These are phyloP conservation scores for Fraxinus nigra DNA, from an alignment of 305 asterid species.

Conservation along the genomic window DNA sequence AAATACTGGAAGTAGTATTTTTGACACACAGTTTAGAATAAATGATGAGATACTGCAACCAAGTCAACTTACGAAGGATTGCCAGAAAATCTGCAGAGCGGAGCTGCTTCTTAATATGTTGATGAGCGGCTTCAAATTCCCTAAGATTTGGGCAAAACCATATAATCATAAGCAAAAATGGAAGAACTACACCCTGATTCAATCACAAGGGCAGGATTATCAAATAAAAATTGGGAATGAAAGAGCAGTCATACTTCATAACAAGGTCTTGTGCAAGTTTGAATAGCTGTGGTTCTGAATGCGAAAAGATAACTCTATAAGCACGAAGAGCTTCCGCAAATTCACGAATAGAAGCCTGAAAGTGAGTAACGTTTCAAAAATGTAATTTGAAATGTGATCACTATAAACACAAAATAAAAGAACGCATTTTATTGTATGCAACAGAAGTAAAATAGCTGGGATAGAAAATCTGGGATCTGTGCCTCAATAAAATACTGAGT, in stretches of 20 bases:
- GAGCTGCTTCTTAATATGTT: slow-evolving; percentile 56
- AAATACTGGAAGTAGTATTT: slow-evolving; percentile 8
- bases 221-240: slow-evolving; percentile 19
- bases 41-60: slow-evolving; percentile 16
- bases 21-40: neutral
- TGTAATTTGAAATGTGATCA: neutral
- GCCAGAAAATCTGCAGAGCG: slow-evolving; percentile 59
- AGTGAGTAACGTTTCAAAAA: neutral
- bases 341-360: slow-evolving; percentile 83
- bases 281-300: slow-evolving; percentile 83
- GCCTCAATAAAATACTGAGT: neutral
- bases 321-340: slow-evolving; percentile 93
- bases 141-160: slow-evolving; percentile 37
- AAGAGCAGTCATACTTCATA: slow-evolving; percentile 50
- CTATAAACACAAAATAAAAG: neutral
- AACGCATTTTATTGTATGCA: neutral
- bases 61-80: slow-evolving; percentile 65
- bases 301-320: slow-evolving; percentile 77
- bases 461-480: neutral
- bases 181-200: slow-evolving; percentile 12
- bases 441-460: neutral
- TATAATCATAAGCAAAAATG: slow-evolving; percentile 12
- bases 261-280: slow-evolving; percentile 76
- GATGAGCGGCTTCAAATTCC: slow-evolving; percentile 78
- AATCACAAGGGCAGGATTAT: slow-evolving; percentile 10